These are phyloP conservation scores for Termitomyces sp. DNA, from an alignment of 768 basidiomycete species.

Conservation along the genomic window DNA sequence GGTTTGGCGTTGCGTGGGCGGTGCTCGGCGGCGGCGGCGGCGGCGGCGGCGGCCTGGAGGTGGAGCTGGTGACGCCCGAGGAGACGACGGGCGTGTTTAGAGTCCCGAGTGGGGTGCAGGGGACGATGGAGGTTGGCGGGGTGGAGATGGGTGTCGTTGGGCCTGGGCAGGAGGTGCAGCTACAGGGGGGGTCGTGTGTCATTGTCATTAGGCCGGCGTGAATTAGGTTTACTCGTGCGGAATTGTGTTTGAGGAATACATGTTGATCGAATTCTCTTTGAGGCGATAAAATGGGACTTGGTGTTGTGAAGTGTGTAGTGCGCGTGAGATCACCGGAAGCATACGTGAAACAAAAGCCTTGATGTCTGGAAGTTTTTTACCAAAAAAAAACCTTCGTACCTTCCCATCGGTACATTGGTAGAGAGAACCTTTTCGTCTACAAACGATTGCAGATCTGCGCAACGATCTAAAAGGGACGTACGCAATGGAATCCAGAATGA, in stretches of 20 bases:
- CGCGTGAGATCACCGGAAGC: too few species aligned
- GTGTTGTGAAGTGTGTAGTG: constrained; percentile 18
- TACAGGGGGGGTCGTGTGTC: neutral
- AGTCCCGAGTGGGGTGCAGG: constrained; percentile 25
- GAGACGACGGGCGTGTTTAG: constrained; percentile 18
- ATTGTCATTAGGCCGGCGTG: neutral
- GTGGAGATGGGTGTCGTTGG: constrained; percentile 6
- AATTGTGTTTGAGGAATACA: too few species aligned
- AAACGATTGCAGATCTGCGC: too few species aligned
- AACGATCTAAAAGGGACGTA: too few species aligned
- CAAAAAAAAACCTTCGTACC: too few species aligned
- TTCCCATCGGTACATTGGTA: too few species aligned
- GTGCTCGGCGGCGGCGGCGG: neutral
- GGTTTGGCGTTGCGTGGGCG: constrained; percentile 44
- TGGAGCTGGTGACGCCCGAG: constrained; percentile 22
- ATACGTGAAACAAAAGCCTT: too few species aligned
- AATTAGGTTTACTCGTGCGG: too few species aligned
- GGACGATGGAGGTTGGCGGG: constrained; percentile 21
- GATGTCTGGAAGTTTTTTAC: too few species aligned
- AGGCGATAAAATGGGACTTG: constrained; percentile 74
- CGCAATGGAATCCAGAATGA: too few species aligned
- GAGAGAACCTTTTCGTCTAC: too few species aligned
- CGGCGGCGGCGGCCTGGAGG: constrained; percentile 3
- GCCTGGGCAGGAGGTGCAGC: constrained; percentile 1
- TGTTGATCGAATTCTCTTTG: too few species aligned